Base-by-base conservation (phyloP, 2,329 filamentous ascomycete genomes). In the Amylocarpus encephaloides region DNA sequence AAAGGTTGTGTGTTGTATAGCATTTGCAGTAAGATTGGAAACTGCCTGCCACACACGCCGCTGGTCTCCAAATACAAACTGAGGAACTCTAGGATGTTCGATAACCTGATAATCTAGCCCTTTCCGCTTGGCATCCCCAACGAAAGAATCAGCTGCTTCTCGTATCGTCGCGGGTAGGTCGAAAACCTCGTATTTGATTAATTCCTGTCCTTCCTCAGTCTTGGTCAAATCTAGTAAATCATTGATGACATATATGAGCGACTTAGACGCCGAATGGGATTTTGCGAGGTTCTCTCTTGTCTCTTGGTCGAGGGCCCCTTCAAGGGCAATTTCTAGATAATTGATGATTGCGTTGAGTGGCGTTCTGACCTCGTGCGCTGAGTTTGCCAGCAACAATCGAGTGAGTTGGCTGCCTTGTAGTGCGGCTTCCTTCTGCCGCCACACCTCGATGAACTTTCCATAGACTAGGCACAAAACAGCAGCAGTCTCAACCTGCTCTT, bases 331-430 rank as follows among this genome's bases (percentile, higher is more conserved):
- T 60, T 95, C 90, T 1, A 95, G 77, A 59, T 94, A 95, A 60
- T 95, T 95, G 68, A 95, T 94, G 62, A 95, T 95, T 13, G 90
- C 90, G 62, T 95, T 95, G 2, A 95, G 71, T 0, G 90, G 90
- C 0, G 90, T 95, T 44, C 91, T 83, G 7, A 95, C 88, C 70
- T 95, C 90, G 57, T 95, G 91, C 0, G 90, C 90, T 0, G 89
- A 94, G 57, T 95, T 95, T 4, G 89, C 87, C 18, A 95, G 73
- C 1, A 95, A 69, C 3, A 95, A 69, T 42, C 81, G 76, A 0
- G 88, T 95, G 2, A 95, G 73, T 52, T 91, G 85, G 58, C 86
- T 94, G 63, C 75, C 92, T 60, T 94, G 85, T 52, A 95, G 65
- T 0, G 87, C 87, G 1, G 83, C 85, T 66, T 95, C 90, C 58